Evolutionary conservation across 78 protist species (phyloP), one percentile per base, ranked within the genome.

Genomic region (Cavenderia fasciculata): DNA sequence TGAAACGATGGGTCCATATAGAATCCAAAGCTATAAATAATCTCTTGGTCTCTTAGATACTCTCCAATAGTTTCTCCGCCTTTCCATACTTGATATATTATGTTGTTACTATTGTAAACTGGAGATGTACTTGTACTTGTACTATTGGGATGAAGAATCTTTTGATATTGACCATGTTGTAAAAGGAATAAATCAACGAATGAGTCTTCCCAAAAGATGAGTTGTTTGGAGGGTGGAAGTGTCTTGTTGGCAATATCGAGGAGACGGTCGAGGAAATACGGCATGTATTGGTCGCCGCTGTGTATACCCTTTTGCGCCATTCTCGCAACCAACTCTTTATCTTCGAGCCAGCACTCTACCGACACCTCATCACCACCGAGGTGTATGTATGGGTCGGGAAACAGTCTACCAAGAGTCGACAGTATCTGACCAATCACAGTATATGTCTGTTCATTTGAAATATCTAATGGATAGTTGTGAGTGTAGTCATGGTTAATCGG

Each of bases 1-100:
- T 79, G 89, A 40, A 68, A 79, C 0, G 89, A 79, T 41, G 89
- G 89, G 27, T 79, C 89, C 12, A 79, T 29, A 68, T 79, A 79
- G n/a, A 68, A 57, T 2, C 70, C 71, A 54, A 27, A 68, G 16
- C 69, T 51, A 54, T 66, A 79, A 10, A 79, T 79, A 11, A 79
- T 52, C 27, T 33, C 44, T 29, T 23, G 51, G n/a, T n/a, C n/a
- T 8, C 54, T 68, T 19, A n/a, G 38, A 4, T 43, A 23, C 27
- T 56, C 46, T 38, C n/a, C 34, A 7, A 56, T 11, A 23, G 31
- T 38, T 27, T 79, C 59, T 6, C 41, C 14, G 1, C 89, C 89
- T 68, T 68, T 79, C 89, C 89, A 79, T 1, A 79, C 18, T 41
- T 79, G 89, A 54, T 52, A 79, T 14, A 79, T 43, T 1, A 29